A percentile compares a stretch with the other conserved stretches of the same genome.
Evolutionary conservation across 331 rosid genomes (phyloP).

Genomic region (Malus hybrid): DNA sequence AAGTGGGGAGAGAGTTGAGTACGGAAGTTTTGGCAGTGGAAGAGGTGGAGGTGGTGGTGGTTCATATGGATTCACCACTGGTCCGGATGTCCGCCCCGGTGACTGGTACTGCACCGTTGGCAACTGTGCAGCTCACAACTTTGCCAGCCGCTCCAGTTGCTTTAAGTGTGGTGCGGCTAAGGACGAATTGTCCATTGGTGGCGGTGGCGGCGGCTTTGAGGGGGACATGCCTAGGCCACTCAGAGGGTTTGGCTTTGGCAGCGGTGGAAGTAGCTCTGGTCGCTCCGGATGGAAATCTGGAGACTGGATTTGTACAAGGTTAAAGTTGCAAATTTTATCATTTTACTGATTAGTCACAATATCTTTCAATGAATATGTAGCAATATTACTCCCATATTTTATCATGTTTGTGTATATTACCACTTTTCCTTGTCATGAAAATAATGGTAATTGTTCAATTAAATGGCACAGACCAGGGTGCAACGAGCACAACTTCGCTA

Average conservation of each 20-base stretch:
- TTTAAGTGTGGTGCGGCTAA: constrained; percentile 78
- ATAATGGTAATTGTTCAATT: not conserved
- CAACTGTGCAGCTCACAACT: constrained; percentile 90
- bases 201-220: constrained; percentile 15
- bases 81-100: constrained; percentile 86
- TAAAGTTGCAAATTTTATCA: not conserved
- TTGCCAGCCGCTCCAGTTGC: constrained; percentile 88
- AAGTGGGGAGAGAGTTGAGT: constrained; percentile 19
- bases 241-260: constrained; percentile 38
- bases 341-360: not conserved
- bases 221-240: constrained; percentile 34
- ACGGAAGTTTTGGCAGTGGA: constrained; percentile 13
- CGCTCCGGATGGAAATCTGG: constrained; percentile 89
- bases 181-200: constrained; percentile 38
- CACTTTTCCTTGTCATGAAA: not conserved
- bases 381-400: no score
- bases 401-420: no score
- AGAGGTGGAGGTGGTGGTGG: constrained; percentile 42
- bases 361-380: not conserved
- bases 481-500: constrained; percentile 86
- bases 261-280: constrained; percentile 31
- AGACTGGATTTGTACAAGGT: constrained; percentile 89
- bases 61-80: constrained; percentile 53
- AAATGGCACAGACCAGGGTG: constrained; percentile 52
- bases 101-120: constrained; percentile 81